Evolutionary conservation across 2,329 filamentous ascomycete genomes (phyloP).

Genomic region (Diplodia mutila): DNA sequence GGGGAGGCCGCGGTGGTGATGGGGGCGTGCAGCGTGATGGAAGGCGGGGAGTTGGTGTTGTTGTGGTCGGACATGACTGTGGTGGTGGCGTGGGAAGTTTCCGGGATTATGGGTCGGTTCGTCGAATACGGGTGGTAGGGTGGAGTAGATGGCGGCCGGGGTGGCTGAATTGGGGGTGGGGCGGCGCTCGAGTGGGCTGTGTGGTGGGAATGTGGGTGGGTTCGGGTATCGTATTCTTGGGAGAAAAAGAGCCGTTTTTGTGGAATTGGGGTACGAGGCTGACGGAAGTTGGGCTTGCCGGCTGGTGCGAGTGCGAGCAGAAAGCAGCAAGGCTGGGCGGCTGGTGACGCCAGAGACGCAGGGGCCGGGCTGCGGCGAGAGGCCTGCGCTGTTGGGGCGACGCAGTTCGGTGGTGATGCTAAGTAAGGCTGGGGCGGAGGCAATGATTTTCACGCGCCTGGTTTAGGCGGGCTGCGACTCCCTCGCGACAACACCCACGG

Average conservation of each 20-base stretch:
- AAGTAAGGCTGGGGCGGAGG: neutral
- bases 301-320: neutral
- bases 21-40: slow-evolving; percentile 26
- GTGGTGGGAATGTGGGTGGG: neutral
- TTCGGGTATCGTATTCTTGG: neutral
- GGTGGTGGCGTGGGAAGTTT: neutral
- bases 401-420: neutral
- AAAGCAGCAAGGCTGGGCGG: no score
- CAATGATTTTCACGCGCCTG: neutral
- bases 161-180: neutral
- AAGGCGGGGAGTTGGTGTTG: neutral
- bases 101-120: neutral
- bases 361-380: neutral
- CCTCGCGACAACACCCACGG: neutral
- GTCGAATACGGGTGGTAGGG: neutral
- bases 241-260: neutral
- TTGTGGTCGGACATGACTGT: slow-evolving; percentile 4
- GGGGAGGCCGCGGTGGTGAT: slow-evolving; percentile 7
- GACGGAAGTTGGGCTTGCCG: neutral
- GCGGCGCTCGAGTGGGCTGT: neutral
- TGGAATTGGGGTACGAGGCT: neutral
- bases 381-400: neutral
- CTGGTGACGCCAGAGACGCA: neutral
- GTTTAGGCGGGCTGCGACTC: no score
- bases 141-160: neutral